These are phyloP conservation scores for Neurospora sp. DNA, from an alignment of 495 filamentous ascomycete genomes.

Conservation along the genomic window DNA sequence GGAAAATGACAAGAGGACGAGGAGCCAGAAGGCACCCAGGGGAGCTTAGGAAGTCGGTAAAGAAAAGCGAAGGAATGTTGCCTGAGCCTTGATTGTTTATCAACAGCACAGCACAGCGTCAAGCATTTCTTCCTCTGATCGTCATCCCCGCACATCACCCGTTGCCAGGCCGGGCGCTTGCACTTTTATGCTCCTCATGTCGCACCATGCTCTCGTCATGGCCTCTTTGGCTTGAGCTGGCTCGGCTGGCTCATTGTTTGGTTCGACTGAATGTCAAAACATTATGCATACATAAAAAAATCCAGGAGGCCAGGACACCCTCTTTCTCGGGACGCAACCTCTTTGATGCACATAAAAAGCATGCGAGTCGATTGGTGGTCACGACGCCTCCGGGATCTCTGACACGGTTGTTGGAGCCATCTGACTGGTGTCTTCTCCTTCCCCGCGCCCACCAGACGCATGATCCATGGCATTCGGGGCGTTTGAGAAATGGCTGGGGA, in stretches of 20 bases:
- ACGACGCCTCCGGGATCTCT: not conserved
- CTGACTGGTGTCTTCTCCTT: not conserved
- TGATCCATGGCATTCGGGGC: not conserved
- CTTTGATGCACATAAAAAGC: not conserved
- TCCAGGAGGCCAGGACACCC: not conserved
- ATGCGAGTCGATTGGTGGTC: not conserved
- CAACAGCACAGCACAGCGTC: not conserved
- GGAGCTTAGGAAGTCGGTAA: no score
- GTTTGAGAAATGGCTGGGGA: not conserved
- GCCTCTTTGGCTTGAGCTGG: not conserved
- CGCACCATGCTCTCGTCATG: not conserved
- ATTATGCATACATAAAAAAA: not conserved
- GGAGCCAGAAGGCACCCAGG: not conserved
- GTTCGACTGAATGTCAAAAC: not conserved
- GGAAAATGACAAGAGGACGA: not conserved
- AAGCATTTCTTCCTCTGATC: not conserved
- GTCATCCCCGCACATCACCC: not conserved
- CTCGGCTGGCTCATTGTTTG: not conserved
- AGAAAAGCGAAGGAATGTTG: not conserved
- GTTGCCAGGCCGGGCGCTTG: not conserved
- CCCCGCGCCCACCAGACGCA: not conserved
- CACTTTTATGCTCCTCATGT: not conserved
- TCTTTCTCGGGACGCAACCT: not conserved
- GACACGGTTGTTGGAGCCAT: not conserved
- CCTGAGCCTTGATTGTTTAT: not conserved